These are phyloP conservation scores for grape (Vitis vinifera) DNA, from an alignment of 164 flowering plant species.

Conservation along the genomic window DNA sequence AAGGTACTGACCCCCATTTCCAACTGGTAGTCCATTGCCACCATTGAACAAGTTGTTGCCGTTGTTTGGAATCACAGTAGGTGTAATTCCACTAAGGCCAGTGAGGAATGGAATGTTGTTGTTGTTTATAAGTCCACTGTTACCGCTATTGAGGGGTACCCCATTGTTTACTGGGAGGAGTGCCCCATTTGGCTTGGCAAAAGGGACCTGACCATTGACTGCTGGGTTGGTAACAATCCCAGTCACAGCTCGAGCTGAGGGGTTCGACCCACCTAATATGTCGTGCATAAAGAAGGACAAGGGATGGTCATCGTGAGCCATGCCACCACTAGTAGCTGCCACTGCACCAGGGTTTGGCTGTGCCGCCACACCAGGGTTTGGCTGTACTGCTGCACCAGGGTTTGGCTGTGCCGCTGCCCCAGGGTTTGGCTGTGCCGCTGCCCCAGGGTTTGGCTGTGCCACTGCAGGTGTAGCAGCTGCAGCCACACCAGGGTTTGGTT, in stretches of 20 bases:
- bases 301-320: slow-evolving; percentile 16
- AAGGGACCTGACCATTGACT: slow-evolving; percentile 61
- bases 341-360: slow-evolving; percentile 2
- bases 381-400: neutral
- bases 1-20: slow-evolving; percentile 45
- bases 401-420: neutral
- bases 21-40: slow-evolving; percentile 24
- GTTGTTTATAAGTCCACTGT: slow-evolving; percentile 49
- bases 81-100: slow-evolving; percentile 38
- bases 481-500: neutral
- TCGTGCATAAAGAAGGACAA: slow-evolving; percentile 62
- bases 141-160: slow-evolving; percentile 44
- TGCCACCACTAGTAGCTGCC: too few species aligned
- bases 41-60: slow-evolving; percentile 27
- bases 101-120: slow-evolving; percentile 55
- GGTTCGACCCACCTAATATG: slow-evolving; percentile 56
- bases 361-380: slow-evolving; percentile 1
- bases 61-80: slow-evolving; percentile 30
- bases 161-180: slow-evolving; percentile 54
- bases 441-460: neutral
- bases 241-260: slow-evolving; percentile 63
- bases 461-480: slow-evolving; percentile 5
- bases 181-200: slow-evolving; percentile 74
- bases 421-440: neutral
- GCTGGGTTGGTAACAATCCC: slow-evolving; percentile 61